Evolutionary conservation across 768 basidiomycete species (phyloP).

Genomic region (Favolaschia claudopus): DNA sequence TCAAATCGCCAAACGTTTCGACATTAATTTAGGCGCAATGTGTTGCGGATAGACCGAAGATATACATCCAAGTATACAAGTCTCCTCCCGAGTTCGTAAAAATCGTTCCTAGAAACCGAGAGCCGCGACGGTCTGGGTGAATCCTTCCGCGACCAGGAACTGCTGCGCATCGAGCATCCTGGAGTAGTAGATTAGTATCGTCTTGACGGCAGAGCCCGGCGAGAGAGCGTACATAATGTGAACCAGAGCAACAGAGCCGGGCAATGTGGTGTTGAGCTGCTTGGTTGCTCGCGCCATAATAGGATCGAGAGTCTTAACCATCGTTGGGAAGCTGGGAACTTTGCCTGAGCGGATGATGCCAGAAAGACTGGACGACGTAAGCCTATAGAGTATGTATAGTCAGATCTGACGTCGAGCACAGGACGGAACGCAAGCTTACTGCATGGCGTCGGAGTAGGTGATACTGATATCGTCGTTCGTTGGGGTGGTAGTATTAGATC

Average conservation of each 20-base stretch:
- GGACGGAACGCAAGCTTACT: slow-evolving; percentile 30
- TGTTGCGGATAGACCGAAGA: no score
- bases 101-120: slow-evolving; percentile 42
- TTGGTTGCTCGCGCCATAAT: slow-evolving; percentile 31
- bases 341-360: slow-evolving; percentile 31
- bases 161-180: slow-evolving; percentile 46
- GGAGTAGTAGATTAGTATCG: not conserved
- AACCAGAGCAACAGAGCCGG: slow-evolving; percentile 34
- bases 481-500: slow-evolving; percentile 40
- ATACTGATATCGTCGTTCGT: slow-evolving; percentile 46
- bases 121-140: slow-evolving; percentile 41
- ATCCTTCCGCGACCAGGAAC: slow-evolving; percentile 41
- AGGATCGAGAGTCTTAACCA: slow-evolving; percentile 39
- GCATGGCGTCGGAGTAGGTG: slow-evolving; percentile 36
- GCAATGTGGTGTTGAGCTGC: slow-evolving; percentile 41
- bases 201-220: not conserved
- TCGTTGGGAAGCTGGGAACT: slow-evolving; percentile 36
- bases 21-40: no score
- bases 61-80: no score
- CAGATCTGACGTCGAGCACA: not conserved
- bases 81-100: no score
- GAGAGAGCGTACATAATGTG: slow-evolving; percentile 41
- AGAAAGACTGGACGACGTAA: slow-evolving; percentile 38
- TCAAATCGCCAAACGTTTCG: no score
- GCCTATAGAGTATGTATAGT: slow-evolving; percentile 27